phyloP scores from a whole-genome alignment of 371 early-diverging fungal genomes.

The Phascolomyces articulosus region DNA sequence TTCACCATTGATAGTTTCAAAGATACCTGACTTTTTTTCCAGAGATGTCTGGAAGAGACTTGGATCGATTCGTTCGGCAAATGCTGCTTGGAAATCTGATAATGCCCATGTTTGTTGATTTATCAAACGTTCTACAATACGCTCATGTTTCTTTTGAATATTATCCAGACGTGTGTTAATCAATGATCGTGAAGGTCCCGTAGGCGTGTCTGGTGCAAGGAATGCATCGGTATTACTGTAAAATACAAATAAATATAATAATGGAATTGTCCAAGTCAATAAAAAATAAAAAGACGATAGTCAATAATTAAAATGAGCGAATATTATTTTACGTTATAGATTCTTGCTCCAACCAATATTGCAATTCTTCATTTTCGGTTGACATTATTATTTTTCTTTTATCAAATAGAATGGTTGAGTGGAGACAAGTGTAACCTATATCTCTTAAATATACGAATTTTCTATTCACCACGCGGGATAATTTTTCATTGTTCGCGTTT shows the following conservation, averaged over 20 bases:
- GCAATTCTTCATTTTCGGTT: neutral
- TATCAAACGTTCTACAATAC: neutral
- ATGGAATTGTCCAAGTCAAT: neutral
- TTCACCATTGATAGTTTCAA: neutral
- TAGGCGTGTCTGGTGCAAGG: neutral
- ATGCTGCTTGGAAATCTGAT: neutral
- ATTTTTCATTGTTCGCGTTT: no score
- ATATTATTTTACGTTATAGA: neutral
- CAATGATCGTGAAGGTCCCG: neutral
- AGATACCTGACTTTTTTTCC: neutral
- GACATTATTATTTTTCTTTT: no score
- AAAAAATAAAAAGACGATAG: neutral
- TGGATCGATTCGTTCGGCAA: neutral
- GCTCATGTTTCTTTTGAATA: neutral
- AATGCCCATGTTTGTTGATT: neutral
- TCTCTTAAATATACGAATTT: no score
- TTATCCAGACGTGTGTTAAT: neutral
- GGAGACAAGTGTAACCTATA: no score
- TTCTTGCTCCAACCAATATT: constrained; percentile 2
- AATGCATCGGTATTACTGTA: neutral
- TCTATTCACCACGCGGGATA: no score
- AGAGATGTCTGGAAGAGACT: neutral
- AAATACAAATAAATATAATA: neutral
- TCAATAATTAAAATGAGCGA: neutral
- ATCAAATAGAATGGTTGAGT: no score